These are phyloP conservation scores for Albophoma yamanashiensis DNA, from an alignment of 2,329 filamentous ascomycete genomes.

Conservation along the genomic window DNA sequence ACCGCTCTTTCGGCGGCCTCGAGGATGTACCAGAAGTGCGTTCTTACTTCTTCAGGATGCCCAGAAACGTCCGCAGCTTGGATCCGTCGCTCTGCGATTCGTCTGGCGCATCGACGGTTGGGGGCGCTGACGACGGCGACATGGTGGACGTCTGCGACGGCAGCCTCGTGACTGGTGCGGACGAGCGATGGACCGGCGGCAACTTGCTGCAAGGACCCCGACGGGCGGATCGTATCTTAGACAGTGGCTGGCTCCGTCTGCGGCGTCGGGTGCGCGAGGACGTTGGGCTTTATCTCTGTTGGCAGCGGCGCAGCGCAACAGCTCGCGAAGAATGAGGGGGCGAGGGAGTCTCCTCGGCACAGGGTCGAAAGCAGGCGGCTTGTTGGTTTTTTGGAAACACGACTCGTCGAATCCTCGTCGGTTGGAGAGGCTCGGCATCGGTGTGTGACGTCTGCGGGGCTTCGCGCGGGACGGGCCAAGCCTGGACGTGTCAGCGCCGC, in stretches of 20 bases:
- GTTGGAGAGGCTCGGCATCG: neutral
- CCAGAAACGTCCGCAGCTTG: constrained; percentile 81
- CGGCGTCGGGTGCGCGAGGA: neutral
- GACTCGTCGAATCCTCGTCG: neutral
- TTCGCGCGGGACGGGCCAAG: neutral
- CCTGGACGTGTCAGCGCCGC: neutral
- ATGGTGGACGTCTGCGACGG: constrained; percentile 11
- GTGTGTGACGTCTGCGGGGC: constrained; percentile 1
- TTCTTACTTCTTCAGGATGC: constrained; percentile 75
- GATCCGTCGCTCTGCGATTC: constrained; percentile 63
- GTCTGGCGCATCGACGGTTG: constrained; percentile 24
- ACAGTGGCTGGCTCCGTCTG: neutral
- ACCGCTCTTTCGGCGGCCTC: neutral
- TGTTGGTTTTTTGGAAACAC: neutral
- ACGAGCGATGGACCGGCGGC: neutral
- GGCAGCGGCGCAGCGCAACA: neutral
- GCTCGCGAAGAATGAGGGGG: neutral
- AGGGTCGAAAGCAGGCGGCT: neutral
- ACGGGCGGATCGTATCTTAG: neutral
- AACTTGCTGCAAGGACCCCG: neutral
- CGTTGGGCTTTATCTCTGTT: neutral
- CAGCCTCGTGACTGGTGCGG: neutral
- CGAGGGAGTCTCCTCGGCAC: neutral
- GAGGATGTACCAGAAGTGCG: constrained; percentile 14
- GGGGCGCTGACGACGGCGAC: constrained; percentile 25